Evolutionary conservation across 2,329 filamentous ascomycete species (phyloP).

Genomic region (Leptographium galeiforme): DNA sequence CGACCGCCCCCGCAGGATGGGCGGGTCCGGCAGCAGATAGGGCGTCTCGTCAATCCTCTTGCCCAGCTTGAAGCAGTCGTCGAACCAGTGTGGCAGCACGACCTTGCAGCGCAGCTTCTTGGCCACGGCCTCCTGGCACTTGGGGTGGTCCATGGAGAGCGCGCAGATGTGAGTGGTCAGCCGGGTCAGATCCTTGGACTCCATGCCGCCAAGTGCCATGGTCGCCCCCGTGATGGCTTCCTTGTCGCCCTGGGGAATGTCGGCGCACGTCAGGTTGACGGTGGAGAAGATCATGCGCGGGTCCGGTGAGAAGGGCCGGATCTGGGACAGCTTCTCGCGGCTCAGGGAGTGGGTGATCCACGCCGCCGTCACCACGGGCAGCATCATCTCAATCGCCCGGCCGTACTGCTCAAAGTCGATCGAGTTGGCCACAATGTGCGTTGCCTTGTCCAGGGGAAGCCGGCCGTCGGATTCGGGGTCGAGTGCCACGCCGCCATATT

Average conservation of each 20-base stretch:
- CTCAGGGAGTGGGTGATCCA: constrained; percentile 66
- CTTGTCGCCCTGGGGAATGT: constrained; percentile 74
- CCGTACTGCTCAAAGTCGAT: constrained; percentile 87
- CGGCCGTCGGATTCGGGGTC: constrained; percentile 34
- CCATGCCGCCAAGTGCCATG: constrained; percentile 76
- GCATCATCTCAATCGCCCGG: constrained; percentile 59
- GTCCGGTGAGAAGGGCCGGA: constrained; percentile 80
- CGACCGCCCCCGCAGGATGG: constrained; percentile 45
- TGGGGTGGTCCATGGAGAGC: constrained; percentile 59
- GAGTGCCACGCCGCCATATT: constrained; percentile 37
- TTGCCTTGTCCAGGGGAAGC: constrained; percentile 32
- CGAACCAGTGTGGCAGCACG: constrained; percentile 93
- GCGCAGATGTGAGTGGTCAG: constrained; percentile 83
- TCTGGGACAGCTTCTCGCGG: constrained; percentile 58
- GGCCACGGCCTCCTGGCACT: constrained; percentile 47
- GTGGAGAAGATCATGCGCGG: constrained; percentile 81
- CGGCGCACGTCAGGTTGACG: constrained; percentile 68
- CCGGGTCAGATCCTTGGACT: constrained; percentile 56
- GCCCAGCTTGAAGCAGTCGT: constrained; percentile 87
- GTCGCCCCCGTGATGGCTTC: constrained; percentile 87
- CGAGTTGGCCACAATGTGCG: constrained; percentile 53
- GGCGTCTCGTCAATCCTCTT: constrained; percentile 81
- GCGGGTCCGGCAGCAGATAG: constrained; percentile 74
- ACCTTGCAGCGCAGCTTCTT: constrained; percentile 65
- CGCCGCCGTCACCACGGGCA: constrained; percentile 67